Evolutionary conservation across 2,329 filamentous ascomycete genomes (phyloP).

Genomic region (Geoglossum cookeanum): DNA sequence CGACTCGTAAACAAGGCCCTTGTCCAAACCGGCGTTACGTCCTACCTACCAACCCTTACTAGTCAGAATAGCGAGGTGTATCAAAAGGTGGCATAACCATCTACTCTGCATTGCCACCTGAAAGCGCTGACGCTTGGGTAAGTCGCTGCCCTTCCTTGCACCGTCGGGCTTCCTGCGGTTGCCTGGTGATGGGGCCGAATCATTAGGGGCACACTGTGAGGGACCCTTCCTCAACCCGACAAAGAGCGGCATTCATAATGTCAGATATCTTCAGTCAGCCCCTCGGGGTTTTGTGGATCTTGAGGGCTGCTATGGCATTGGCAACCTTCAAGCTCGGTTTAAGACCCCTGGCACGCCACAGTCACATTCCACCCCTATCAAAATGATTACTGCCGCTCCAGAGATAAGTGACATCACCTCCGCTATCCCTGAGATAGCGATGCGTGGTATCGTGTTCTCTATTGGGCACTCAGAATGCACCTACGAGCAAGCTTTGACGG

Average conservation of each 20-base stretch:
- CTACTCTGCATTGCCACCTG: neutral
- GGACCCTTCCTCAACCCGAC: conserved; percentile 69
- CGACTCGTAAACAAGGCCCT: conserved; percentile 51
- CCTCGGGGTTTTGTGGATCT: conserved; percentile 44
- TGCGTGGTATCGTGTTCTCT: conserved; percentile 52
- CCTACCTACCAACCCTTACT: conserved; percentile 69
- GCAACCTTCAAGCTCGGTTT: conserved; percentile 35
- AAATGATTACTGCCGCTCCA: conserved; percentile 72
- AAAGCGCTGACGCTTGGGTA: neutral
- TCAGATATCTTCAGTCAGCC: conserved; percentile 46
- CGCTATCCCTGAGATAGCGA: conserved; percentile 46
- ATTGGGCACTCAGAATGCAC: conserved; percentile 78
- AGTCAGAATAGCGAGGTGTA: conserved; percentile 70
- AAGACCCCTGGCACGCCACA: conserved; percentile 18
- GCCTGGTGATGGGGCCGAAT: conserved; percentile 57
- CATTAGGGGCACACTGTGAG: conserved; percentile 77
- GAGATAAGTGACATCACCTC: conserved; percentile 53
- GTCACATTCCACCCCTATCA: conserved; percentile 31
- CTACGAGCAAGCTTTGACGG: conserved; percentile 59
- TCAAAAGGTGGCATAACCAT: conserved; percentile 36
- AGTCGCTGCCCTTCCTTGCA: conserved; percentile 51
- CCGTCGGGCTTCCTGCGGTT: conserved; percentile 44
- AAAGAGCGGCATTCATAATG: conserved; percentile 75
- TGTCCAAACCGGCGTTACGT: conserved; percentile 65
- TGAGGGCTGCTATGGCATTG: conserved; percentile 49